These are phyloP conservation scores for Gloeophyllum trabeum DNA, from an alignment of 768 basidiomycete species.

Conservation along the genomic window DNA sequence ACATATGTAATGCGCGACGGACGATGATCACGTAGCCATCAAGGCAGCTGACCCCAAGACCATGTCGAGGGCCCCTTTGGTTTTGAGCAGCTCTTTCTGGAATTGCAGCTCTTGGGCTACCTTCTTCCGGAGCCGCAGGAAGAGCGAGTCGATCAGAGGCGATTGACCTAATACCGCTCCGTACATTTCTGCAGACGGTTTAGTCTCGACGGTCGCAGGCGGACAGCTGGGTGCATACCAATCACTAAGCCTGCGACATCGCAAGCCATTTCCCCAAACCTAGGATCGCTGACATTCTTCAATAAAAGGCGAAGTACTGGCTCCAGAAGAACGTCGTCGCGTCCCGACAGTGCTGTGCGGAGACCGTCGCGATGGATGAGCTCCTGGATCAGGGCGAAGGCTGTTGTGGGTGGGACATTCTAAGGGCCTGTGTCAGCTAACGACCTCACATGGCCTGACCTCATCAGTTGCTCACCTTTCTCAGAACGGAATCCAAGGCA, in stretches of 20 bases:
- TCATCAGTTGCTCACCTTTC: constrained; percentile 68
- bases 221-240: constrained; percentile 37
- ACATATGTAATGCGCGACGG: too few relatives aligned
- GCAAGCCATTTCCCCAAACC: constrained; percentile 85
- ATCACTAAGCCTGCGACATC: constrained; percentile 74
- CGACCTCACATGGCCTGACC: too few relatives aligned
- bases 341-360: constrained; percentile 72
- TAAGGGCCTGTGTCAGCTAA: constrained; percentile 27
- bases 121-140: constrained; percentile 73
- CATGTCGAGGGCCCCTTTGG: constrained; percentile 89
- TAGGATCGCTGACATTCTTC: constrained; percentile 79
- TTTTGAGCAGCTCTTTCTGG: constrained; percentile 74
- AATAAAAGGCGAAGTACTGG: constrained; percentile 81
- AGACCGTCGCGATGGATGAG: constrained; percentile 87
- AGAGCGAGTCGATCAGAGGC: constrained; percentile 79
- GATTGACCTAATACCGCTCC: constrained; percentile 87
- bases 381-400: constrained; percentile 89
- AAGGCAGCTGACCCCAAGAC: constrained; percentile 52
- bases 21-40: constrained; percentile 9
- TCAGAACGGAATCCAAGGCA: constrained; percentile 84
- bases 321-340: constrained; percentile 90
- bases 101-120: constrained; percentile 80
- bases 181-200: constrained; percentile 67
- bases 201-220: constrained; percentile 1
- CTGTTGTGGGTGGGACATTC: constrained; percentile 75